Evolutionary conservation across 1,139 yeast genomes (phyloP).

Genomic region (Yamadazyma triangularis): DNA sequence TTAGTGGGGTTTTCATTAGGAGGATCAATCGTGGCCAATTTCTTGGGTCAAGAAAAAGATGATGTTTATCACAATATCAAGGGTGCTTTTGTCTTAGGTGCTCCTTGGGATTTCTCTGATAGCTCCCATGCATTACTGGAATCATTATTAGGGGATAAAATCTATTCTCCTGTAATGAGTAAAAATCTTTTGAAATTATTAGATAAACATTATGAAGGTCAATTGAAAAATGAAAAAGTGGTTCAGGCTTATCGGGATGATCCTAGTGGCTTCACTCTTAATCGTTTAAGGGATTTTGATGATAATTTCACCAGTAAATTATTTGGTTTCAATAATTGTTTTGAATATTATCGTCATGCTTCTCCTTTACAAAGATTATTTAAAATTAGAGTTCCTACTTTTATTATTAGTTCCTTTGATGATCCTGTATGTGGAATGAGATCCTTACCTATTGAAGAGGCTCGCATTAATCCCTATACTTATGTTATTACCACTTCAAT

Average conservation of each 20-base stretch:
- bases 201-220: slow-evolving; percentile 36
- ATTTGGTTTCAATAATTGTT: slow-evolving; percentile 50
- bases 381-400: slow-evolving; percentile 48
- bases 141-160: slow-evolving; percentile 37
- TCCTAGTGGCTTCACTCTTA: slow-evolving; percentile 30
- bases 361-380: slow-evolving; percentile 47
- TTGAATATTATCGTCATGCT: slow-evolving; percentile 51
- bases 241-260: slow-evolving; percentile 26
- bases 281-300: slow-evolving; percentile 43
- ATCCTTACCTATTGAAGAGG: slow-evolving; percentile 57
- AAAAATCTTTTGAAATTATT: slow-evolving; percentile 43
- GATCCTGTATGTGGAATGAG: slow-evolving; percentile 56
- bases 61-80: slow-evolving; percentile 32
- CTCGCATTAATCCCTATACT: slow-evolving; percentile 63
- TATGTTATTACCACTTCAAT: slow-evolving; percentile 61
- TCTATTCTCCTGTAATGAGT: slow-evolving; percentile 54
- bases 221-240: slow-evolving; percentile 22
- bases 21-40: slow-evolving; percentile 52
- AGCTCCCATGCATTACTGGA: slow-evolving; percentile 41
- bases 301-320: slow-evolving; percentile 48
- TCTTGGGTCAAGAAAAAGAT: slow-evolving; percentile 49
- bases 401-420: slow-evolving; percentile 48
- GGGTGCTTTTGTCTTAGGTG: slow-evolving; percentile 47
- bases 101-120: slow-evolving; percentile 56
- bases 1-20: slow-evolving; percentile 56